These are phyloP conservation scores for Marvania coccoides DNA, from an alignment of 139 green algal genomes.

Conservation along the genomic window DNA sequence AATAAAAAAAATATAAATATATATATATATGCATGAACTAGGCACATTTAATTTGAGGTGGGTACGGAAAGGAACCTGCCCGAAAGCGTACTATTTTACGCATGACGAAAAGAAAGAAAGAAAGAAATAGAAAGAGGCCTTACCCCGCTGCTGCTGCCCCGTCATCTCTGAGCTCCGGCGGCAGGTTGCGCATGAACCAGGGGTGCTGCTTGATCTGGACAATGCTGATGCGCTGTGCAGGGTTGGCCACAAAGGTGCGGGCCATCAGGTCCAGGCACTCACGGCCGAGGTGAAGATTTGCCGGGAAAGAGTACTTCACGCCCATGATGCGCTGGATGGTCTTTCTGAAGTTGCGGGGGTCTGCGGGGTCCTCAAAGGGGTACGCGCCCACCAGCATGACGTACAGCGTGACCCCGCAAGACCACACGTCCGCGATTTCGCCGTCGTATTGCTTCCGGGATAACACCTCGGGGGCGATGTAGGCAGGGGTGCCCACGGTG, in stretches of 20 bases:
- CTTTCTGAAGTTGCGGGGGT: slow-evolving; percentile 96
- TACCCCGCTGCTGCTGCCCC: slow-evolving; percentile 12
- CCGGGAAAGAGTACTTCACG: slow-evolving; percentile 80
- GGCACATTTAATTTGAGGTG: too few relatives aligned
- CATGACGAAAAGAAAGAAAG: too few relatives aligned
- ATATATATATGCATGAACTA: too few relatives aligned
- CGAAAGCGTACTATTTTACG: too few relatives aligned
- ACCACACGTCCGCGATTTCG: slow-evolving; percentile 95
- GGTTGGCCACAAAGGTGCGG: slow-evolving; percentile 80
- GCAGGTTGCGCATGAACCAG: slow-evolving; percentile 91
- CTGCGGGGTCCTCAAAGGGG: slow-evolving; percentile 93
- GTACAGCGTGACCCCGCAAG: slow-evolving; percentile 95
- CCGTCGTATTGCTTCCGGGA: slow-evolving; percentile 82
- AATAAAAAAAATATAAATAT: too few relatives aligned
- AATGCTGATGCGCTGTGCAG: slow-evolving; percentile 73
- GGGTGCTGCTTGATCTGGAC: slow-evolving; percentile 75
- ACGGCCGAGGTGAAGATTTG: slow-evolving; percentile 53
- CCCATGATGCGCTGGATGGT: slow-evolving; percentile 94
- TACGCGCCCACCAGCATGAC: slow-evolving; percentile 98
- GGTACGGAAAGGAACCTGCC: too few relatives aligned
- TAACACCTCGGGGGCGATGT: slow-evolving; percentile 95
- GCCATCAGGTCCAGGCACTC: slow-evolving; percentile 82
- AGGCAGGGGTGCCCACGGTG: slow-evolving; percentile 98
- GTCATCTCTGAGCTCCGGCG: slow-evolving; percentile 62
- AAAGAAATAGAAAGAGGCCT: too few relatives aligned